phyloP scores from a whole-genome alignment of 345 rosid genomes.

The Excoecaria cochinchinensis region DNA sequence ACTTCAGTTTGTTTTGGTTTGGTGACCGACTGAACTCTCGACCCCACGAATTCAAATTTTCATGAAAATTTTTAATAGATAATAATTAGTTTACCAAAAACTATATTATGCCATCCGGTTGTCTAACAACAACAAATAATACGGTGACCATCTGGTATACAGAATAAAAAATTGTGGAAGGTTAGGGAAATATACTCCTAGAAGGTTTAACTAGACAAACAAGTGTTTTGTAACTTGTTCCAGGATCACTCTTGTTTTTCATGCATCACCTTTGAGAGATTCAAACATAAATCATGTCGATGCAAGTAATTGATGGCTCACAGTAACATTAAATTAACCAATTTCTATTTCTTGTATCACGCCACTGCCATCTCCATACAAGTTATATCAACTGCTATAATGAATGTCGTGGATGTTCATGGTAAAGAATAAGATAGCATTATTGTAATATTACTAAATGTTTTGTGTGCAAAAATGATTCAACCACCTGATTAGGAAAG shows the following conservation, averaged over 20 bases:
- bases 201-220: too few species aligned
- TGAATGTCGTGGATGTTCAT: not conserved
- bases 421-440: not conserved
- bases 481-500: slow-evolving; percentile 65
- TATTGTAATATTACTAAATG: not conserved
- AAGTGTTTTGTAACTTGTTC: too few species aligned
- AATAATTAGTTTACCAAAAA: too few species aligned
- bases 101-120: too few species aligned
- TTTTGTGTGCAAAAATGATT: not conserved
- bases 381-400: not conserved
- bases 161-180: too few species aligned
- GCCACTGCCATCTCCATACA: not conserved
- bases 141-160: too few species aligned
- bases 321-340: not conserved
- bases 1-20: too few species aligned
- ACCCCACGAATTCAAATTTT: too few species aligned
- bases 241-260: not conserved
- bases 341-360: not conserved
- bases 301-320: not conserved
- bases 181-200: too few species aligned
- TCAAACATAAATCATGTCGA: not conserved
- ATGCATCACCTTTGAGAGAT: not conserved
- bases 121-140: too few species aligned
- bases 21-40: too few species aligned
- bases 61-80: too few species aligned